These are phyloP conservation scores for Prunus dulcis DNA, from an alignment of 306 rosid genomes.

Conservation along the genomic window DNA sequence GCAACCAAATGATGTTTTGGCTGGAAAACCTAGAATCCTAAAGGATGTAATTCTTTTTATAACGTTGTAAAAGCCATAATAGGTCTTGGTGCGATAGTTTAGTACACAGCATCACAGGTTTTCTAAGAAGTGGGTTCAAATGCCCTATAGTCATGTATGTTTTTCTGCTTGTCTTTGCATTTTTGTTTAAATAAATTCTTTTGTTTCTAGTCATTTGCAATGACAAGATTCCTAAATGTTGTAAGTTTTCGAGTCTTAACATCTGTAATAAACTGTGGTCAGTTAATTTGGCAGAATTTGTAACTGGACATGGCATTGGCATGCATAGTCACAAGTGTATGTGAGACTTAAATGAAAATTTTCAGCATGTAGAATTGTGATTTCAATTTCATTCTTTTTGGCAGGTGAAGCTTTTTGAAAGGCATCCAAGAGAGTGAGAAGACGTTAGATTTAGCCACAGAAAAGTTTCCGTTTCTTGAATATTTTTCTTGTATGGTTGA, in stretches of 20 bases:
- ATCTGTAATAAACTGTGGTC: too few relatives aligned
- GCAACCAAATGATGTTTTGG: not conserved
- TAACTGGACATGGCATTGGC: not conserved
- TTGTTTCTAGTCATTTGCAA: not conserved
- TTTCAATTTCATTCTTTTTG: not conserved
- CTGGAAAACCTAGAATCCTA: not conserved
- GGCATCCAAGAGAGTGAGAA: not conserved
- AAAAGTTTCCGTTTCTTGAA: slow-evolving; percentile 3
- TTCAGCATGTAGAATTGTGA: not conserved
- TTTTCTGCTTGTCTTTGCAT: not conserved
- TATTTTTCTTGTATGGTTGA: slow-evolving; percentile 5
- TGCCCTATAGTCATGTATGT: not conserved
- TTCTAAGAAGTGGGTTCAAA: not conserved
- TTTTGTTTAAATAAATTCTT: not conserved
- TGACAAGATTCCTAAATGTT: not conserved
- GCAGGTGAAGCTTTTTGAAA: slow-evolving; percentile 1
- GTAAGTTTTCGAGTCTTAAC: not conserved
- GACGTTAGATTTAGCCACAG: slow-evolving; percentile 5
- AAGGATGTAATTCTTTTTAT: not conserved
- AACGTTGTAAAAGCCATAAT: not conserved
- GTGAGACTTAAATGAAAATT: not conserved
- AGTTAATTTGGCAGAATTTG: not conserved
- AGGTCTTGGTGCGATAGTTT: not conserved
- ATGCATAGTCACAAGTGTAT: not conserved
- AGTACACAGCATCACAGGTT: not conserved